Base-by-base conservation (phyloP, 2,329 filamentous ascomycete species). In the Thermoascus crustaceus region DNA sequence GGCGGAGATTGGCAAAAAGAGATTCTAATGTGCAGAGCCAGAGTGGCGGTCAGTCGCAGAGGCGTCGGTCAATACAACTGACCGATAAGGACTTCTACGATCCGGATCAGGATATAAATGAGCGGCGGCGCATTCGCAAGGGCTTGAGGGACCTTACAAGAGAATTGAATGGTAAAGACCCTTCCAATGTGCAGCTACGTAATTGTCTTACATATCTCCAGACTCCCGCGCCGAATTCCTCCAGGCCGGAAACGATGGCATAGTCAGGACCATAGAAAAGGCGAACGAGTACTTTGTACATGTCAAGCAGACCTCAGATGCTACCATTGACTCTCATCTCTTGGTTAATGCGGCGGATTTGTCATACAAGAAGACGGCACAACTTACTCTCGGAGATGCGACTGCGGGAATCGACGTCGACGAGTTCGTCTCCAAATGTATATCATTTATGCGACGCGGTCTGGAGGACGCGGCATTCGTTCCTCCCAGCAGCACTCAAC, bases 381-480 rank as follows among this genome's bases (percentile, higher is more conserved):
- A 80, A 34, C 71, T 93, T 17, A 78, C 82, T 1, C 70, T 85
- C 19, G 87, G 87, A 5, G 81, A 82, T 48, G 66, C 73, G 2
- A 76, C 77, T 2, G 78, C 82, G 33, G 85, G 87, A 5, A 66
- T 98, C 14, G 88, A 96, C 52, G 72, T 93, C 0, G 88, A 96
- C 42, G 85, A 94, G 49, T 93, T 96, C 52, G 77, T 96, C 9
- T 83, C 84, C 1, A 94, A 93, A 60, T 89, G 83, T 57, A 86
- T 93, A 40, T 76, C 75, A 3, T 96, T 84, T 55, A 95, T 96
- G 86, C 78, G 76, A 14, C 71, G 75, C 22, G 82, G 77, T 3
- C 67, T 72, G 5, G 73, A 72, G 7, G 73, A 75, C 16, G 61
- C 63, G 9, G 66, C 73, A 32, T 67, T 73, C 24, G 55, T 72